Evolutionary conservation across 2,329 filamentous ascomycete species (phyloP), one percentile per base, ranked within the genome.

Genomic region (Alternaria rosae): DNA sequence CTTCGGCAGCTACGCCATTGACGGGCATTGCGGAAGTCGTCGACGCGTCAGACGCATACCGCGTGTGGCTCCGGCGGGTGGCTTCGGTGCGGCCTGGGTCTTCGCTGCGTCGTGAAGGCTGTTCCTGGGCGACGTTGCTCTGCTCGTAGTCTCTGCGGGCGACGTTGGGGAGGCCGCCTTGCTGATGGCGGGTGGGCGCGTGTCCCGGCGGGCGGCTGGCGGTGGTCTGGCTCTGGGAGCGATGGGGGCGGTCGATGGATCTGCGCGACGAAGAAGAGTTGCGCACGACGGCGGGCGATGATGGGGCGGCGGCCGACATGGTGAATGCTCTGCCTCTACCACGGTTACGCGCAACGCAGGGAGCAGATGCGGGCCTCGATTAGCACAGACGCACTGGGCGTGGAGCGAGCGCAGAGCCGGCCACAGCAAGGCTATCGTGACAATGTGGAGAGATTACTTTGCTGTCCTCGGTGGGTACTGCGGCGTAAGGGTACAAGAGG

Each of bases 71-170:
- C 61, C 80, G 79, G 64, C 85, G 80, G 75, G 81, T 86, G 69
- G 83, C 85, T 71, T 88, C 88, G 78, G 85, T 83, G 78, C 85
- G 86, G 69, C 84, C 79, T 20, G 65, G 67, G 58, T 92, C 90
- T 77, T 87, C 85, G 81, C 85, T 89, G 81, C 88, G 86, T 57
- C 86, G 88, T 80, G 84, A 85, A 54, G 80, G 70, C 38, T 87
- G 82, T 56, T 75, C 67, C 47, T 86, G 83, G 72, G 87, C 86
- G 82, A 91, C 79, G 82, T 89, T 89, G 72, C 86, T 84, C 71
- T 89, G 86, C 81, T 94, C 92, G 83, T 89, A 89, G 80, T 95
- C 92, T 78, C 90, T 85, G 73, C 90, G 88, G 59, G 85, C 83
- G 70, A 86, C 84, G 75, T 82, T 83, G 59, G 82, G 81, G 45